phyloP scores from a whole-genome alignment of 129 eudicot species.

The Smallanthus sonchifolius region DNA sequence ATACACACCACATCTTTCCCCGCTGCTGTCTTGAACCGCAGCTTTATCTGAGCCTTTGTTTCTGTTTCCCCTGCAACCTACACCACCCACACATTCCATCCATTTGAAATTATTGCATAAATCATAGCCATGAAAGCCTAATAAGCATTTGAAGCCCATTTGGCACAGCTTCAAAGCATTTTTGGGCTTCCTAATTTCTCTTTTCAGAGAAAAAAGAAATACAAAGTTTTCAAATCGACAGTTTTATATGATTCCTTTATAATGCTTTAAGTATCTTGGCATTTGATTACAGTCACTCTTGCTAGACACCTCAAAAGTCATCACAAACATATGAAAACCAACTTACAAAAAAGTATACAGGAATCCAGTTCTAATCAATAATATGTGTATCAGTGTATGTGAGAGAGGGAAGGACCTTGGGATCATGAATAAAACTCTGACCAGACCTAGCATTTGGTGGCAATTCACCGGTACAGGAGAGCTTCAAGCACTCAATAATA shows the following conservation, averaged over 20 bases:
- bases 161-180: neutral
- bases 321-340: neutral
- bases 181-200: slow-evolving; percentile 1
- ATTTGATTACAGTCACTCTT: neutral
- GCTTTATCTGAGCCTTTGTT: slow-evolving; percentile 91
- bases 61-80: slow-evolving; percentile 99
- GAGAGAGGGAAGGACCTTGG: slow-evolving; percentile 50
- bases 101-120: neutral
- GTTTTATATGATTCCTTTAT: neutral
- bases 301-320: neutral
- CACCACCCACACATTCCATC: slow-evolving; percentile 23
- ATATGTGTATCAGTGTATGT: neutral
- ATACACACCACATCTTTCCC: slow-evolving; percentile 97
- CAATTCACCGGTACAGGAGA: slow-evolving; percentile 89
- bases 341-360: neutral
- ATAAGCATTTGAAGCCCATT: neutral
- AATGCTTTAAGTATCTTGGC: neutral
- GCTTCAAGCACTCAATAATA: slow-evolving; percentile 90
- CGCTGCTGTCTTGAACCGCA: slow-evolving; percentile 89
- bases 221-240: neutral
- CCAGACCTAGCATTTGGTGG: slow-evolving; percentile 99
- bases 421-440: slow-evolving; percentile 93
- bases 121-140: slow-evolving; percentile 10
- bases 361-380: neutral
- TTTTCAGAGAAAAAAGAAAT: slow-evolving; percentile 6